Percentiles rank a stretch among this genome's conserved stretches.
Conservation (phyloP, 768 basidiomycete genomes). For the Tulasnella sp. region DNA sequence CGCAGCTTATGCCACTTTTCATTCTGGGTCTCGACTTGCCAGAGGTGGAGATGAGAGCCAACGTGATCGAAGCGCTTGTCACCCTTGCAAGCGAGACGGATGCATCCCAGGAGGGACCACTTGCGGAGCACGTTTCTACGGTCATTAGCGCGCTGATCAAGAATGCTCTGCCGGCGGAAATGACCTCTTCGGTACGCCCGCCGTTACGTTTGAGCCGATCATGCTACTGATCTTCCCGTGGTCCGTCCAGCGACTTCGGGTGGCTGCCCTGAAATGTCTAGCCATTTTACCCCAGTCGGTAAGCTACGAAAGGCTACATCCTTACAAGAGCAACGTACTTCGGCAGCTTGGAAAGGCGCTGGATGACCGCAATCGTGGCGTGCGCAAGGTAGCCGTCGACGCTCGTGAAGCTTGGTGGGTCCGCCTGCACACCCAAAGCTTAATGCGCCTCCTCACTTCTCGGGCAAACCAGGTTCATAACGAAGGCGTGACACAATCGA, state of each 20-base stretch:
- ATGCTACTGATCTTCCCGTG: background rate
- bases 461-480: background rate
- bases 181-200: background rate
- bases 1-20: conserved; percentile 80
- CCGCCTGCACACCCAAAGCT: background rate
- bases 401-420: conserved; percentile 36
- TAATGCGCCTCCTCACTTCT: background rate
- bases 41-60: conserved; percentile 57
- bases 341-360: conserved; percentile 61
- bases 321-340: conserved; percentile 60
- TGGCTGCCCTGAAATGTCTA: conserved; percentile 63
- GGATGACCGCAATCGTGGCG: conserved; percentile 80
- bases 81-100: conserved; percentile 49
- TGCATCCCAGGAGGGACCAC: conserved; percentile 23
- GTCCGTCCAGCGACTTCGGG: conserved; percentile 69
- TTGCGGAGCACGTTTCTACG: conserved; percentile 60
- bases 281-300: conserved; percentile 61
- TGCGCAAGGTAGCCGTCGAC: conserved; percentile 83
- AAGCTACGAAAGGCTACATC: conserved; percentile 74
- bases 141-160: conserved; percentile 62
- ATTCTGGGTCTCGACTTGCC: conserved; percentile 73
- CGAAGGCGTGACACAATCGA: background rate
- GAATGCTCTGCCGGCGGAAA: conserved; percentile 32
- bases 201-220: background rate
- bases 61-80: conserved; percentile 70